Evolutionary conservation across 305 asterid species (phyloP).

Genomic region (Fraxinus platypoda): DNA sequence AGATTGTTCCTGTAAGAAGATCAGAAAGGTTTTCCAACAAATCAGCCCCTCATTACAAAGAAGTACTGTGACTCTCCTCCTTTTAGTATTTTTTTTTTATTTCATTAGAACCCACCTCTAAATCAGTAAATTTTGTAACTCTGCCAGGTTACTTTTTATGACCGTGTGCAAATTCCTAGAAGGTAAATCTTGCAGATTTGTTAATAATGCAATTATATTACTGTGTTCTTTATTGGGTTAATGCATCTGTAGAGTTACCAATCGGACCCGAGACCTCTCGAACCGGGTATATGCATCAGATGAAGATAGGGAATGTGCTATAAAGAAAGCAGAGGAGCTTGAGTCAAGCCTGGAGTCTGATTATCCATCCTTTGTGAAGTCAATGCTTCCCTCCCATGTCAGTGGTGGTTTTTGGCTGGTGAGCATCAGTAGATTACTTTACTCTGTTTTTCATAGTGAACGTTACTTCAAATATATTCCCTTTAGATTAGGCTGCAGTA

Average conservation of each 20-base stretch:
- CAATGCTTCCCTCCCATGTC: constrained; percentile 96
- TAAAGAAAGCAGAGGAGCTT: constrained; percentile 58
- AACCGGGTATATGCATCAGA: constrained; percentile 67
- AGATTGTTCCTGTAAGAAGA: constrained; percentile 77
- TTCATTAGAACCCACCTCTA: not conserved
- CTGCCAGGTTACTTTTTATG: constrained; percentile 57
- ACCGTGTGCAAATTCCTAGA: constrained; percentile 65
- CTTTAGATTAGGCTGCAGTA: not conserved
- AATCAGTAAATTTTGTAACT: not conserved
- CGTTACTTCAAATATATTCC: not conserved
- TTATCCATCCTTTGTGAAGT: constrained; percentile 51
- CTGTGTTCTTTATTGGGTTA: not conserved
- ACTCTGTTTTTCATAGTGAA: not conserved
- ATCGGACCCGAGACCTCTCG: constrained; percentile 43
- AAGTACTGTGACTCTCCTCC: constrained; percentile 34
- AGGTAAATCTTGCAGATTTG: constrained; percentile 41
- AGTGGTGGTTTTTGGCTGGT: constrained; percentile 99
- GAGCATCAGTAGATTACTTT: constrained; percentile 6
- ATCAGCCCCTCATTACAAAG: constrained; percentile 58
- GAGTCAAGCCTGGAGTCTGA: constrained; percentile 51
- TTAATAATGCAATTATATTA: not conserved
- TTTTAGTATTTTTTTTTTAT: not conserved
- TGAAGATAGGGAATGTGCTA: constrained; percentile 58
- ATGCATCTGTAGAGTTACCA: constrained; percentile 34
- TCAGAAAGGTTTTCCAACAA: constrained; percentile 61